Evolutionary conservation across 768 basidiomycete genomes (phyloP).

Genomic region (Suillus subluteus): DNA sequence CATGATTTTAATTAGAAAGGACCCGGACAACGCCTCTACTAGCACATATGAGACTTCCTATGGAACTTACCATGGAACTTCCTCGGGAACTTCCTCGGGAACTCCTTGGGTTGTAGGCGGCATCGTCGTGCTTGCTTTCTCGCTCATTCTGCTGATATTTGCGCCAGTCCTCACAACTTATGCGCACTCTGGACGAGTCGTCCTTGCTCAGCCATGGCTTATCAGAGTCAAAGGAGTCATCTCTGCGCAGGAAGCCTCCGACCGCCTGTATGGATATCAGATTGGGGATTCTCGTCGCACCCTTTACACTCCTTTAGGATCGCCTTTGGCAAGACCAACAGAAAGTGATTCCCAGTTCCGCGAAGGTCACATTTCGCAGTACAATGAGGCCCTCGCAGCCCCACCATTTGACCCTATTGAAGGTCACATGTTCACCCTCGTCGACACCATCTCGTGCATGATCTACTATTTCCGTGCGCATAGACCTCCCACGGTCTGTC

Average conservation of each 20-base stretch:
- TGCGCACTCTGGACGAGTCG: conserved; percentile 21
- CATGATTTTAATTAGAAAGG: no score
- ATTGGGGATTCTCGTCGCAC: conserved; percentile 2
- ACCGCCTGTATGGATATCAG: conserved; percentile 18
- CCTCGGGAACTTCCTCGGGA: no score
- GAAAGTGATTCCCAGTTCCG: conserved; percentile 16
- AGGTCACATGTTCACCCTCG: no score
- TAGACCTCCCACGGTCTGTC: no score
- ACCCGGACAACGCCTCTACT: no score
- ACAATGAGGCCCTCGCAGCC: not conserved
- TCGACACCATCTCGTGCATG: no score
- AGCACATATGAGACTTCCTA: no score
- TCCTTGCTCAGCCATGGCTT: conserved; percentile 24
- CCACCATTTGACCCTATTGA: not conserved
- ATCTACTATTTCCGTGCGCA: no score
- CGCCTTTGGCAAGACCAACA: conserved; percentile 9
- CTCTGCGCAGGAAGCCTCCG: conserved; percentile 25
- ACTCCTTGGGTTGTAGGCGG: no score
- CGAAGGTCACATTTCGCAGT: conserved; percentile 20
- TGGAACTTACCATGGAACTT: no score
- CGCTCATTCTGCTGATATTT: conserved; percentile 17
- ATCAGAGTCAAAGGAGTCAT: conserved; percentile 28
- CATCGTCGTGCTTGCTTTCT: not conserved
- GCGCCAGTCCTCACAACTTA: conserved; percentile 19
- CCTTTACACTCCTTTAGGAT: conserved; percentile 24